Conservation (phyloP, 306 rosid species). For the Fragaria ananassa region DNA sequence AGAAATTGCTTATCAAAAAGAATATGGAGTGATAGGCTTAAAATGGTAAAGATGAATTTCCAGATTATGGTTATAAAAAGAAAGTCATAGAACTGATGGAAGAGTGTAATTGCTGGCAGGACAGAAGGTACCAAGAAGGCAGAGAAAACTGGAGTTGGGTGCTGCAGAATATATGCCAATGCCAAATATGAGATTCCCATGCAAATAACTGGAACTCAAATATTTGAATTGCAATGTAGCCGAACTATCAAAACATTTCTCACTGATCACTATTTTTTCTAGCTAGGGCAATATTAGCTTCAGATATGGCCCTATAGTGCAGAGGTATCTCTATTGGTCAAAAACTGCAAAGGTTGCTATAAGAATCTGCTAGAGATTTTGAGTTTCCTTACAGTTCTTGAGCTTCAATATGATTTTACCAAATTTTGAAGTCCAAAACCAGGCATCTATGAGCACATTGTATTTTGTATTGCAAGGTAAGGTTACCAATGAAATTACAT, state of each 20-base stretch:
- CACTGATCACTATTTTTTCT: not conserved
- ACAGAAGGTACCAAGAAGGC: not conserved
- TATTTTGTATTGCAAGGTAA: not conserved
- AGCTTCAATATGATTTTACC: not conserved
- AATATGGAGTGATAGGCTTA: not conserved
- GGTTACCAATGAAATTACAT: not conserved
- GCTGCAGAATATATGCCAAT: constrained; percentile 18
- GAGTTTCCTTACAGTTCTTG: not conserved
- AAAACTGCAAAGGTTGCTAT: not conserved
- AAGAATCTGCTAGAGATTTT: not conserved
- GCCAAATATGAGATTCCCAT: not conserved
- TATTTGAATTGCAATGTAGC: not conserved
- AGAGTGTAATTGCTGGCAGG: not conserved
- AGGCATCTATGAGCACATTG: constrained; percentile 19
- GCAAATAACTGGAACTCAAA: not conserved
- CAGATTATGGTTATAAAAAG: not conserved
- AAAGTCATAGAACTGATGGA: not conserved
- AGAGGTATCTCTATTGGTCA: not conserved
- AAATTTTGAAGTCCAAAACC: not conserved
- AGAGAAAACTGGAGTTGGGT: not conserved
- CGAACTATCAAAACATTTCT: not conserved
- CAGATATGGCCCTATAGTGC: not conserved
- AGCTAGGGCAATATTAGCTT: not conserved
- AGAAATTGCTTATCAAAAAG: not conserved
- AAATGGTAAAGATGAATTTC: not conserved